phyloP scores from a whole-genome alignment of 139 green algal genomes.

The Picochlorum sp. region DNA sequence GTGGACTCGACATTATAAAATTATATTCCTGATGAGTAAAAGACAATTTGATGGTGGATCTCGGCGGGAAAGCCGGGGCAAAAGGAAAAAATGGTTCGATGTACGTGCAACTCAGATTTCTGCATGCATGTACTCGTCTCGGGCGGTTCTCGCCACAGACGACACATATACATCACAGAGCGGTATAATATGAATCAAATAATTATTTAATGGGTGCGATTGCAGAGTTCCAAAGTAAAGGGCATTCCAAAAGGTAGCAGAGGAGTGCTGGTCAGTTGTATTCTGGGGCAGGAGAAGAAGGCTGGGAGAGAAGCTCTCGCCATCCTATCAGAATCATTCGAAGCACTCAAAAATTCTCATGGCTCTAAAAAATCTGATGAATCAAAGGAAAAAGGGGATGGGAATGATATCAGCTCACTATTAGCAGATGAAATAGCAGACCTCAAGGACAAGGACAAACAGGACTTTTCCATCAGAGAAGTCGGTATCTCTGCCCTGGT shows the following conservation, averaged over 20 bases:
- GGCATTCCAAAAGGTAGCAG: slow-evolving; percentile 22
- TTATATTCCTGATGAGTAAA: no score
- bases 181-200: background rate
- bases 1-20: no score
- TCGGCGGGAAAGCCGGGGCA: no score
- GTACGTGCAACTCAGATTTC: no score
- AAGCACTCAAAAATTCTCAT: slow-evolving; percentile 13
- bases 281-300: slow-evolving; percentile 27
- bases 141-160: no score
- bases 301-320: slow-evolving; percentile 27
- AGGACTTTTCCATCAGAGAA: slow-evolving; percentile 24
- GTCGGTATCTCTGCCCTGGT: slow-evolving; percentile 19
- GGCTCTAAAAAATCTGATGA: background rate
- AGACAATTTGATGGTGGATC: no score
- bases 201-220: background rate
- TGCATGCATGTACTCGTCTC: no score
- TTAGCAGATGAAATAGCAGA: slow-evolving; percentile 39
- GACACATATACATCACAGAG: background rate
- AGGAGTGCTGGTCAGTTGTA: slow-evolving; percentile 34
- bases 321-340: slow-evolving; percentile 31
- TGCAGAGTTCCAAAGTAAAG: slow-evolving; percentile 16
- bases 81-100: no score
- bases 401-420: slow-evolving; percentile 23
- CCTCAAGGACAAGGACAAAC: slow-evolving; percentile 15
- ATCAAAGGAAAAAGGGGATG: background rate